Evolutionary conservation across 805 yeast species (phyloP).

Genomic region (Ogataea zsoltii): DNA sequence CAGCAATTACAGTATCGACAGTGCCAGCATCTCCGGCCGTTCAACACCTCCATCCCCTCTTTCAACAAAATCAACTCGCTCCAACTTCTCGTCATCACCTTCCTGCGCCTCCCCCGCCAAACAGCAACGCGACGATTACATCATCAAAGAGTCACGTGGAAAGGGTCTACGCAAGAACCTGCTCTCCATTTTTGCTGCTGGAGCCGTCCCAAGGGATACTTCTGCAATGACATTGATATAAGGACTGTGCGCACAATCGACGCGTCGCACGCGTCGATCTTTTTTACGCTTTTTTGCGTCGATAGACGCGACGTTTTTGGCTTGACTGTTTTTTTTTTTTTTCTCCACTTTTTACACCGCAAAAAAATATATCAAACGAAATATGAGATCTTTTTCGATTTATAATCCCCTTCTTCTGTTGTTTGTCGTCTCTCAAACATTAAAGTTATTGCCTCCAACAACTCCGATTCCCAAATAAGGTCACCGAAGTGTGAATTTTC

Average conservation of each 20-base stretch:
- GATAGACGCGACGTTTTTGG: constrained; percentile 1
- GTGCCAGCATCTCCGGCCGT: not conserved
- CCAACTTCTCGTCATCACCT: not conserved
- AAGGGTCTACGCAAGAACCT: constrained; percentile 1
- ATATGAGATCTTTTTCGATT: not conserved
- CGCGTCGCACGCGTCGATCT: not conserved
- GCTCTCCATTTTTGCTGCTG: constrained; percentile 1
- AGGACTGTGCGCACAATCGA: not conserved
- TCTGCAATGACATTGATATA: not conserved
- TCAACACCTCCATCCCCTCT: constrained; percentile 4
- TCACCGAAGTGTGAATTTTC: not conserved
- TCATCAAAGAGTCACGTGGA: not conserved
- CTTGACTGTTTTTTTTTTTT: not conserved
- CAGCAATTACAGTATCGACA: constrained; percentile 2
- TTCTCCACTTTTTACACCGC: not conserved
- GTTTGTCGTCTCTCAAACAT: no score
- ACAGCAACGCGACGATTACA: not conserved
- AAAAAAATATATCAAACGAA: not conserved
- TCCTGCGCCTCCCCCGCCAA: not conserved
- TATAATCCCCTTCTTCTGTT: not conserved
- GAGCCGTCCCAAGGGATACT: constrained; percentile 2
- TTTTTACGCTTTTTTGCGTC: not conserved
- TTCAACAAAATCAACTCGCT: constrained; percentile 1
- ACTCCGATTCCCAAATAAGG: not conserved
- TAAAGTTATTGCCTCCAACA: no score